These are phyloP conservation scores for Aspergillus sp. DNA, from an alignment of 2,329 filamentous ascomycete species.

Conservation along the genomic window DNA sequence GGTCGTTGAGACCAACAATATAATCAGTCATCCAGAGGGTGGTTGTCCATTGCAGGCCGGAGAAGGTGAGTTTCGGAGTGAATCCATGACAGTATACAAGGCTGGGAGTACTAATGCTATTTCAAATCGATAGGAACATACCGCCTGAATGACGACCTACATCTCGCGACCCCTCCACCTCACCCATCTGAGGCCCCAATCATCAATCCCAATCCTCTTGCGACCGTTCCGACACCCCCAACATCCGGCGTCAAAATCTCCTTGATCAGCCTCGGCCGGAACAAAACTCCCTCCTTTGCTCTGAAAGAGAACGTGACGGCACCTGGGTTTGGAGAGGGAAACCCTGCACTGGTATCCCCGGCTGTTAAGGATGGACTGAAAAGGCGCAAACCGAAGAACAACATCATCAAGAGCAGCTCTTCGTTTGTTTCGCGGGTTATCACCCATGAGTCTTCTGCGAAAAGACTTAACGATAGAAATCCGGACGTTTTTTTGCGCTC, in stretches of 20 bases:
- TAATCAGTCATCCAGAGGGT: conserved; percentile 71
- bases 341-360: conserved; percentile 62
- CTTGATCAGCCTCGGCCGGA: conserved; percentile 64
- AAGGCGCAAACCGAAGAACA: conserved; percentile 91
- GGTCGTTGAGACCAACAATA: conserved; percentile 92
- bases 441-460: conserved; percentile 73
- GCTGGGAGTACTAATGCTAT: conserved; percentile 16
- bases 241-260: conserved; percentile 81
- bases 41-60: conserved; percentile 90
- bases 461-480: conserved; percentile 73
- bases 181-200: conserved; percentile 90
- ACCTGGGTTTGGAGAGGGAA: conserved; percentile 81
- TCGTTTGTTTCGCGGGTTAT: conserved; percentile 98
- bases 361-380: conserved; percentile 66
- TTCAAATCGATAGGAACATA: conserved; percentile 66
- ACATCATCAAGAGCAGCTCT: conserved; percentile 96
- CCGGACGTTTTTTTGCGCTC: conserved; percentile 79
- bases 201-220: conserved; percentile 83
- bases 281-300: conserved; percentile 44
- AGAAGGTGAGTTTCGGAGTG: conserved; percentile 60
- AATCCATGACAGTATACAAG: neutral
- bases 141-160: conserved; percentile 81
- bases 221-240: conserved; percentile 78
- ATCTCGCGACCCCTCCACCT: conserved; percentile 87
- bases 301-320: conserved; percentile 38